Evolutionary conservation across 768 basidiomycete species (phyloP), one percentile per base, ranked within the genome.

Genomic region (Thelephora ganbajun): DNA sequence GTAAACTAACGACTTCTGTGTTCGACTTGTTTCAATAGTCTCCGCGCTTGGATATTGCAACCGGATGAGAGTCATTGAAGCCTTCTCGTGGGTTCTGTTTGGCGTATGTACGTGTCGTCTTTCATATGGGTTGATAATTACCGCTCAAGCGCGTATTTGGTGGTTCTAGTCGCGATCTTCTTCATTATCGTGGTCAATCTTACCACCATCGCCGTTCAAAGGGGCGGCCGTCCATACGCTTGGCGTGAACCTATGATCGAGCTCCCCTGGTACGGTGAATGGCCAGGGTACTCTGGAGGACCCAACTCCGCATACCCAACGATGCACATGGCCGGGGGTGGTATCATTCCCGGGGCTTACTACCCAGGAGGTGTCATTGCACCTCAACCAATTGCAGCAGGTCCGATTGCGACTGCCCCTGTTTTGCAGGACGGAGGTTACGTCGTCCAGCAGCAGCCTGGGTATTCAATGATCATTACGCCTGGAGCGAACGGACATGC

Each of bases 41-140:
- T 72, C 73, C 45, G 62, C 63, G 6, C 66, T 67, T 53, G 59
- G 65, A 22, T 87, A 72, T 53, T 89, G 86, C 59, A 81, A 83
- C 59, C 75, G 85, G 57, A 83, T 87, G 80, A 84, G 82, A 61
- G 78, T 79, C 42, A 69, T 85, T 33, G 74, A 86, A 53, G 83
- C 81, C 2, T 75, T 88, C 59, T 86, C 85, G 0, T 88, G 86
- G 86, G 69, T 74, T 57, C 63, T 76, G 45, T 88, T 87, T 56
- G 67, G 68, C 49, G 54, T 71, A 43, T 69, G 73, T 74, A 30
- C 4, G 36, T 30, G 71, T 60, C 37, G 46, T 13, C 42, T 50
- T 53, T 19, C 19, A 43, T n/a, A 43, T 53, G 42, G 43, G 43
- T 46, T 33, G 44, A 11, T 19, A 39, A 13, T 7, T 44, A 46